A percentile compares a stretch with the other conserved stretches of the same genome.
Evolutionary conservation across 495 filamentous ascomycete genomes (phyloP).

Genomic region (Echria macrotheca): DNA sequence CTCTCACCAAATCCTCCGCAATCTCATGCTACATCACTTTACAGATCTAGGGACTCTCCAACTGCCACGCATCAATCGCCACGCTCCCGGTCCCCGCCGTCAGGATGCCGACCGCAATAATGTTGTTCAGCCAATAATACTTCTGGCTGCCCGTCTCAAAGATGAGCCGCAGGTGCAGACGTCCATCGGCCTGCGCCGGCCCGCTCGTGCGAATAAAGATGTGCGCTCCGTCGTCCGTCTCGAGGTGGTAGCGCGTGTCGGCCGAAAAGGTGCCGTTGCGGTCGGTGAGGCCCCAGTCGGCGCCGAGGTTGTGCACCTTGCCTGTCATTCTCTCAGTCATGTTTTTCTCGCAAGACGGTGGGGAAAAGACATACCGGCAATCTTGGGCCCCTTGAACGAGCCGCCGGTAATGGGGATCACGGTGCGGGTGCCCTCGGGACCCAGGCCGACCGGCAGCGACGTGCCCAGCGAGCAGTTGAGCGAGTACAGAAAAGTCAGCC

Average conservation of each 20-base stretch:
- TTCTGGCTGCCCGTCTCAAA: slow-evolving; percentile 25
- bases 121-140: slow-evolving; percentile 28
- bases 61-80: slow-evolving; percentile 24
- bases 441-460: slow-evolving; percentile 13
- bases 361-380: slow-evolving; percentile 19
- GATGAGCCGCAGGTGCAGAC: slow-evolving; percentile 18
- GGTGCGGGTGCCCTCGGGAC: slow-evolving; percentile 14
- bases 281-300: slow-evolving; percentile 27
- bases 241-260: slow-evolving; percentile 27
- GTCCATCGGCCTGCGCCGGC: slow-evolving; percentile 22
- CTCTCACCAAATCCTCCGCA: too few relatives aligned
- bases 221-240: slow-evolving; percentile 26
- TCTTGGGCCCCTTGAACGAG: slow-evolving; percentile 17
- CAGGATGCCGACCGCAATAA: slow-evolving; percentile 23
- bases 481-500: slow-evolving; percentile 24
- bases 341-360: too few relatives aligned
- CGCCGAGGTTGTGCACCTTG: slow-evolving; percentile 26
- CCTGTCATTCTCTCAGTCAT: slow-evolving; percentile 9
- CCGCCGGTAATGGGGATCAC: slow-evolving; percentile 27
- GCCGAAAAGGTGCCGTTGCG: slow-evolving; percentile 17
- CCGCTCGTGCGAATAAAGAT: slow-evolving; percentile 27
- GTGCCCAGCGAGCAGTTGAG: slow-evolving; percentile 23
- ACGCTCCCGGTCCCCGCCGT: slow-evolving; percentile 8
- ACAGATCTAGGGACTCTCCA: slow-evolving; percentile 11
- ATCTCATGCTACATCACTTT: neutral